Conservation (phyloP, 805 yeast genomes). For the Metschnikowia henanensis region DNA sequence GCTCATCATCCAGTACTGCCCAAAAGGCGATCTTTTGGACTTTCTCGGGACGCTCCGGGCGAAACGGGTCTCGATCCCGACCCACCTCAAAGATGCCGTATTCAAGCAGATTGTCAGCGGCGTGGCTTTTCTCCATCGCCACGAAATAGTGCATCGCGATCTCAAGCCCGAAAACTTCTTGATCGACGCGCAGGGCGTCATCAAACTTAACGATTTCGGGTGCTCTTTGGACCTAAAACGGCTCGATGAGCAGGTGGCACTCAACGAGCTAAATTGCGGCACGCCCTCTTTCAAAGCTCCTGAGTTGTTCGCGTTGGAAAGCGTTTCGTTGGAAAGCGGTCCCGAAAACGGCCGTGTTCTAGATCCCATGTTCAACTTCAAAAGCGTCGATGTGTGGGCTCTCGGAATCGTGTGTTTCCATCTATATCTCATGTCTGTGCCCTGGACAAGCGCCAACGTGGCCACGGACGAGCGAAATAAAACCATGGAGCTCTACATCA, state of each 20-base stretch:
- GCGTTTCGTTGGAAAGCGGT: background rate
- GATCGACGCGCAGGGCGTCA: constrained; percentile 43
- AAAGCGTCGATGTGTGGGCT: constrained; percentile 51
- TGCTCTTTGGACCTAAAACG: constrained; percentile 40
- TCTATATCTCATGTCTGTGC: constrained; percentile 42
- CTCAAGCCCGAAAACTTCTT: constrained; percentile 55
- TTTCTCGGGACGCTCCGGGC: constrained; percentile 41
- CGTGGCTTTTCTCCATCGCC: constrained; percentile 44
- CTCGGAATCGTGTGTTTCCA: constrained; percentile 51
- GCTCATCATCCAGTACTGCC: constrained; percentile 43
- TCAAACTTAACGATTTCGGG: constrained; percentile 53
- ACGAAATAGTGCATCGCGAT: constrained; percentile 49
- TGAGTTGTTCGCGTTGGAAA: constrained; percentile 38
- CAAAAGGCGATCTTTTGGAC: constrained; percentile 49
- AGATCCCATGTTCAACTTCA: constrained; percentile 22
- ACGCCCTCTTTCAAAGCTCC: constrained; percentile 58
- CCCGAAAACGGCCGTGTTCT: background rate
- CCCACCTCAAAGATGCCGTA: constrained; percentile 42
- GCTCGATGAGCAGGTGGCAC: constrained; percentile 19
- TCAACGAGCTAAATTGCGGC: constrained; percentile 39
- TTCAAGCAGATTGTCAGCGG: constrained; percentile 48
- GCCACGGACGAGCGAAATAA: constrained; percentile 22
- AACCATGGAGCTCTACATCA: constrained; percentile 23
- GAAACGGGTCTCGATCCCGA: constrained; percentile 27
- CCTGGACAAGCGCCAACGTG: constrained; percentile 46